Evolutionary conservation across 495 filamentous ascomycete species (phyloP).

Genomic region (Pseudotulostoma volvatum): DNA sequence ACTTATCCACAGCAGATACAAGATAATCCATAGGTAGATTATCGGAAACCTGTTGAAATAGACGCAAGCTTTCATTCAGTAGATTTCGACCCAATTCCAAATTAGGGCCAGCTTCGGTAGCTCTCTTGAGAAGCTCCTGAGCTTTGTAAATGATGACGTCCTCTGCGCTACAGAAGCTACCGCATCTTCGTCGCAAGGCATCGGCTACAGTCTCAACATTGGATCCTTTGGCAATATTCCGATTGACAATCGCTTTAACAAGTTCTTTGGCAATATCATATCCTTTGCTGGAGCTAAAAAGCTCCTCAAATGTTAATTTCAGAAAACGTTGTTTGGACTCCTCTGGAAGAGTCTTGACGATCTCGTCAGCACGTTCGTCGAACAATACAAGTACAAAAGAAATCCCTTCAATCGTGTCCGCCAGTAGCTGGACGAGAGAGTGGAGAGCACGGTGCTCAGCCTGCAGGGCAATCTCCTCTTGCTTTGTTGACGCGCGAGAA

Average conservation of each 20-base stretch:
- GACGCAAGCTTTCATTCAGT: constrained; percentile 70
- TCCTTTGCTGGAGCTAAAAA: constrained; percentile 64
- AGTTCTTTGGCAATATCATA: constrained; percentile 89
- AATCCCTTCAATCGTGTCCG: constrained; percentile 83
- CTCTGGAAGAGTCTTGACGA: constrained; percentile 62
- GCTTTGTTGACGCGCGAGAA: constrained; percentile 49
- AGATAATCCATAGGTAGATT: constrained; percentile 69
- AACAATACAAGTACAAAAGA: constrained; percentile 88
- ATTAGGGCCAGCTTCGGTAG: constrained; percentile 58
- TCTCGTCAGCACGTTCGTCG: constrained; percentile 79
- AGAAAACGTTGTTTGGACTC: constrained; percentile 47
- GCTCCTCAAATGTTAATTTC: constrained; percentile 64
- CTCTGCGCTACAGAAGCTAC: constrained; percentile 90
- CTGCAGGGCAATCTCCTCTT: constrained; percentile 80
- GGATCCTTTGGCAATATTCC: constrained; percentile 85
- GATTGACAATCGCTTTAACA: constrained; percentile 94
- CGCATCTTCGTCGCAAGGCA: constrained; percentile 74
- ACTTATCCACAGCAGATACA: constrained; percentile 58
- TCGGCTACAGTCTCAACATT: constrained; percentile 97
- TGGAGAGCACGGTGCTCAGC: constrained; percentile 86
- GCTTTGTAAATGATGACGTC: constrained; percentile 97
- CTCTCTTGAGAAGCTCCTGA: constrained; percentile 80
- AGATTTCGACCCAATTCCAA: constrained; percentile 62
- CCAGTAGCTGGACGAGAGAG: constrained; percentile 64
- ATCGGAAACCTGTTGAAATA: constrained; percentile 77